Base-by-base conservation (phyloP, 257 asterid genomes). In the Solanum sejunctum region DNA sequence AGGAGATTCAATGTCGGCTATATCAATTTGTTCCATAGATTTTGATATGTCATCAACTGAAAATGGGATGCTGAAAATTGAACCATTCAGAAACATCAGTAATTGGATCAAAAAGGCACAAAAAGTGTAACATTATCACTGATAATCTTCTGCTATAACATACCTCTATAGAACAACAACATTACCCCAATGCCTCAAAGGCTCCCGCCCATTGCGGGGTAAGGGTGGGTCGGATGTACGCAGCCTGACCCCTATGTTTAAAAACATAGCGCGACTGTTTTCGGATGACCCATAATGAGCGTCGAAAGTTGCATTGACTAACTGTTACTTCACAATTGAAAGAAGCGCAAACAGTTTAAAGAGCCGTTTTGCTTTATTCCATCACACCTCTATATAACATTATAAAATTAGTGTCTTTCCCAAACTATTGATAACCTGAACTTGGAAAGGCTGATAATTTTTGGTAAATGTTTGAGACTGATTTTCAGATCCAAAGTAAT, bases 31-130 rank as follows among this genome's bases (percentile, higher is more conserved):
- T 85, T 94, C 95, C 99, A 94, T 95, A 6, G 98, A 94, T 90
- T 96, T 96, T 2, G 99, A 94, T 90, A 96, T 94, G 87, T 96
- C 99, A 39, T 96, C 99, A 20, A 94, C 99, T 51, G 99, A 94
- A 88, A 96, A 96, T 1, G 99, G 99, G 87, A 96, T 94, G 93
- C 99, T 96, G 98, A 90, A 92, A 81, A 55, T 52, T 23, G 67
- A 73, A 84, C 82, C 73, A 86, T 67, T 75, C 84, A 61, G 58
- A 63, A 60, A 66, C 82, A 88, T 86, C 80, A 93, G 56, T 18
- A 63, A 45, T 82, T 83, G 83, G 69, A 43, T 78, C 21, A 78
- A 20, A 71, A 75, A 82, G 32, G 51, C 3, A 70, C 32, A 21
- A n/a, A 56, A 67, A 41, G 47, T 32, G 36, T 32, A 32, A 32